phyloP scores from a whole-genome alignment of 495 filamentous ascomycete genomes.

The Penicillium waksmanii region DNA sequence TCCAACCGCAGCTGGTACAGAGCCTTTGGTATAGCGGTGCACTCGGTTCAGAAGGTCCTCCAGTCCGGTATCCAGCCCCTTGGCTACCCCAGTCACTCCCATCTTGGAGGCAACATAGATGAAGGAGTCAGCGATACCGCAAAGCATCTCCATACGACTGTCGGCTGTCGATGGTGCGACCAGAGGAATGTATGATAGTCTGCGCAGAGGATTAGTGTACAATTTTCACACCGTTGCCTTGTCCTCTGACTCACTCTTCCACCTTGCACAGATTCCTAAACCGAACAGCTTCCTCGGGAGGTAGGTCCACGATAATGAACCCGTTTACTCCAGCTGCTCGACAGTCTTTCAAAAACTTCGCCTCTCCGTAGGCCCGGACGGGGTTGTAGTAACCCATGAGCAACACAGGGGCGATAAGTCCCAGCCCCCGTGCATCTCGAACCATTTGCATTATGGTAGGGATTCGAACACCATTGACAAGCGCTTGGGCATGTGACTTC shows the following conservation, averaged over 20 bases:
- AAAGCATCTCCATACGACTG: conserved; percentile 88
- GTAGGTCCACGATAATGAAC: conserved; percentile 94
- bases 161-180: conserved; percentile 91
- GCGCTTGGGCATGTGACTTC: conserved; percentile 80
- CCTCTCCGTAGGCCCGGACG: conserved; percentile 86
- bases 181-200: conserved; percentile 89
- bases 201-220: conserved; percentile 25
- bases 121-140: conserved; percentile 94
- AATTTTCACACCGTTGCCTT: too few species aligned
- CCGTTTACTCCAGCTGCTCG: conserved; percentile 88
- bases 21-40: conserved; percentile 75
- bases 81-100: conserved; percentile 89
- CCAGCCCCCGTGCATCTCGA: conserved; percentile 68
- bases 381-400: conserved; percentile 99
- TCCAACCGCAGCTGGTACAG: conserved; percentile 84
- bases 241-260: conserved; percentile 57
- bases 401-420: conserved; percentile 77
- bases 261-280: conserved; percentile 81
- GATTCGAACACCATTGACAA: conserved; percentile 84
- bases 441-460: conserved; percentile 75
- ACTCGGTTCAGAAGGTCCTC: conserved; percentile 78
- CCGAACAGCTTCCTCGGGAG: conserved; percentile 88
- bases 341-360: conserved; percentile 79
- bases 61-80: conserved; percentile 73
- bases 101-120: conserved; percentile 97